phyloP scores from a whole-genome alignment of 768 basidiomycete species.

The Phaeotremella skinneri region DNA sequence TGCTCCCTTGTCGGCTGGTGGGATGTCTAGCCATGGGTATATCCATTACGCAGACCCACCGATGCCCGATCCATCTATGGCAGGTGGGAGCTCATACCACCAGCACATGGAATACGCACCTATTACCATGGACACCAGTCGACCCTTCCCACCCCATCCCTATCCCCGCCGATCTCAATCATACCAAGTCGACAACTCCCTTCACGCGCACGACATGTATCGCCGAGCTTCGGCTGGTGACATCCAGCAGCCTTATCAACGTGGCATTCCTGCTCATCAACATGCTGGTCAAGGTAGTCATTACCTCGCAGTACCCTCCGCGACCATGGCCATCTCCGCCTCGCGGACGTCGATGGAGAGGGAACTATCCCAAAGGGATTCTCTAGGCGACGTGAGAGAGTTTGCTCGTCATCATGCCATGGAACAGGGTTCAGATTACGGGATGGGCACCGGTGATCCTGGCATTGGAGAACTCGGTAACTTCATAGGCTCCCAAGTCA shows the following conservation, averaged over 20 bases:
- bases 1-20: background rate
- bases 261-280: background rate
- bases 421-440: too few relatives aligned
- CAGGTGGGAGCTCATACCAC: background rate
- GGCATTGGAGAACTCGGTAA: too few relatives aligned
- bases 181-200: background rate
- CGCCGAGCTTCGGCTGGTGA: slow-evolving; percentile 2
- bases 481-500: too few relatives aligned
- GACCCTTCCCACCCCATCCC: background rate
- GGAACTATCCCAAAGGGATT: background rate
- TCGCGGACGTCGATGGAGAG: background rate
- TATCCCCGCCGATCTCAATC: background rate
- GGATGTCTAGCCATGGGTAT: slow-evolving; percentile 2
- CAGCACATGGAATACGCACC: background rate
- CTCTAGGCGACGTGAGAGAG: background rate
- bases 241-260: background rate
- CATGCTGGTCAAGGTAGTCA: background rate
- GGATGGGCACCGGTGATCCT: too few relatives aligned
- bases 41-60: slow-evolving; percentile 10
- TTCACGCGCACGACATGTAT: background rate
- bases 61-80: background rate
- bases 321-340: background rate
- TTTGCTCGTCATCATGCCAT: background rate
- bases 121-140: background rate
- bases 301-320: background rate